phyloP scores from a whole-genome alignment of 2,329 filamentous ascomycete genomes.

The Metarhizium guizhouense region DNA sequence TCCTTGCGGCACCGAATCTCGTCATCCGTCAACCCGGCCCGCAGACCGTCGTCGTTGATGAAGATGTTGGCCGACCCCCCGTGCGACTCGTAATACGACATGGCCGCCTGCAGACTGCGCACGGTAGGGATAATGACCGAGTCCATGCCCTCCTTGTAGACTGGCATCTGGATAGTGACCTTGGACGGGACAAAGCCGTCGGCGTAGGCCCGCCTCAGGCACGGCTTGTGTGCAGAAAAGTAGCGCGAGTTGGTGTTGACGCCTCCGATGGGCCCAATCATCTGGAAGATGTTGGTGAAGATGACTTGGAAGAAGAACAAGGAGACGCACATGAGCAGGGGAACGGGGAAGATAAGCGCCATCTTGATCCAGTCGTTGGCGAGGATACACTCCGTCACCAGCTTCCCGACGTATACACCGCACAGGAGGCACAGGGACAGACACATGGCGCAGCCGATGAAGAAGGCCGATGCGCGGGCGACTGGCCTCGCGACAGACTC shows the following conservation, averaged over 20 bases:
- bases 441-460: conserved; percentile 28
- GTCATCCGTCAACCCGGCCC: conserved; percentile 34
- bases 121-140: conserved; percentile 40
- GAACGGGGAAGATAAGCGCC: conserved; percentile 24
- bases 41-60: conserved; percentile 55
- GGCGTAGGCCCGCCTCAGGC: conserved; percentile 21
- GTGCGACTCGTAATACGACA: conserved; percentile 39
- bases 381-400: conserved; percentile 28
- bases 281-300: conserved; percentile 30
- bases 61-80: conserved; percentile 42
- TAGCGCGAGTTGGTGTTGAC: conserved; percentile 33
- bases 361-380: conserved; percentile 28
- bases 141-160: conserved; percentile 32
- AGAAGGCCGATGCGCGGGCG: conserved; percentile 25
- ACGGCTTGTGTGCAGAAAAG: conserved; percentile 31
- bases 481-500: conserved; percentile 34
- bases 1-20: conserved; percentile 31
- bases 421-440: conserved; percentile 28
- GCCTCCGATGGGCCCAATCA: conserved; percentile 39
- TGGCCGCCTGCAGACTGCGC: conserved; percentile 37
- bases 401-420: conserved; percentile 26
- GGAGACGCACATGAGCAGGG: conserved; percentile 25
- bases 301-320: conserved; percentile 36
- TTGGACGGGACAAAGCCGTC: conserved; percentile 27
- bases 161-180: conserved; percentile 24